phyloP scores from a whole-genome alignment of 805 yeast genomes.

The Kuraishia floccosa region DNA sequence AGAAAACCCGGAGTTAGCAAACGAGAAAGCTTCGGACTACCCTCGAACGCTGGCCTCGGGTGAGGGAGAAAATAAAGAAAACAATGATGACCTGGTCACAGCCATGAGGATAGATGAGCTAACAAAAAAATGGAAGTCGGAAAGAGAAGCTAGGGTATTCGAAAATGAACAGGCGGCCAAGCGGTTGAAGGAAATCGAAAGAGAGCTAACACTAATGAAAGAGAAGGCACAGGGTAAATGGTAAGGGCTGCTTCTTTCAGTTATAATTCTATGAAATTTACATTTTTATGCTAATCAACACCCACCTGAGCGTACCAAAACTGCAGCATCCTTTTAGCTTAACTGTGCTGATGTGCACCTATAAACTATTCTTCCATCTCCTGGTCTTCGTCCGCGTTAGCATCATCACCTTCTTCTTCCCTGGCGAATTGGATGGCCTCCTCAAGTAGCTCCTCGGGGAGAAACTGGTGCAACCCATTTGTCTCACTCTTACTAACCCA shows the following conservation, averaged over 20 bases:
- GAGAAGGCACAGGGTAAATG: too few relatives aligned
- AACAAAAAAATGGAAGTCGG: conserved; percentile 55
- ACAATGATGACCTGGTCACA: too few relatives aligned
- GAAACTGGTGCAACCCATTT: conserved; percentile 64
- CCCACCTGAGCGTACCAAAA: too few relatives aligned
- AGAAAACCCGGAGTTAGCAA: not conserved
- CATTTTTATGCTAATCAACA: too few relatives aligned
- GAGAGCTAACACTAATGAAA: too few relatives aligned
- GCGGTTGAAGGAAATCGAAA: conserved; percentile 40
- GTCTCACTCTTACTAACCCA: conserved; percentile 80
- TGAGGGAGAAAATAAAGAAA: too few relatives aligned
- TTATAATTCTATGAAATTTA: too few relatives aligned
- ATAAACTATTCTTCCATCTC: conserved; percentile 23
- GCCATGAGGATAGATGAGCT: conserved; percentile 48
- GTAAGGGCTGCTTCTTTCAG: too few relatives aligned
- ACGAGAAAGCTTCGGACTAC: conserved; percentile 6
- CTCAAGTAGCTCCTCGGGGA: conserved; percentile 67
- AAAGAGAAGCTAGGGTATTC: conserved; percentile 55
- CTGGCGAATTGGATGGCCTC: conserved; percentile 83
- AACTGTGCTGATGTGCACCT: too few relatives aligned
- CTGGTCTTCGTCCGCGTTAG: conserved; percentile 37
- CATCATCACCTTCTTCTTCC: conserved; percentile 67
- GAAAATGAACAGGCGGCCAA: conserved; percentile 46
- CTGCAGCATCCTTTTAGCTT: too few relatives aligned
- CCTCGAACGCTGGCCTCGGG: too few relatives aligned